A percentile compares a stretch with the other conserved stretches of the same genome.
Conservation (phyloP, 305 asterid genomes). For the Solanum chacoense region DNA sequence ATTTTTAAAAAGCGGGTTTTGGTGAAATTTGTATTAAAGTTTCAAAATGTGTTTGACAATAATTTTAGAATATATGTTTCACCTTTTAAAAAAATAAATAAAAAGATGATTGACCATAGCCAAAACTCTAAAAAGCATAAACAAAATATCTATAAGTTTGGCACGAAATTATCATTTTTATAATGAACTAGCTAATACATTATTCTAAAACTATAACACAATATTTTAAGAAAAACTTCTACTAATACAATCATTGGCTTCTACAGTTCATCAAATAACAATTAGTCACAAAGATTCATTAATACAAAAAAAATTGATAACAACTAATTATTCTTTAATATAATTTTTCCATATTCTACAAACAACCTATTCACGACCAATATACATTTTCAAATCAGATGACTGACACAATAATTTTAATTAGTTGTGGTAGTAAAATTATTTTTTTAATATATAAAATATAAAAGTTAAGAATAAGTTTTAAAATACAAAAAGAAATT, state of each 20-base stretch:
- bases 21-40: neutral
- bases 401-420: neutral
- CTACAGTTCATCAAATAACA: neutral
- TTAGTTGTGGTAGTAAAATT: neutral
- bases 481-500: too few species aligned
- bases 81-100: too few species aligned
- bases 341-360: too few species aligned
- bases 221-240: neutral
- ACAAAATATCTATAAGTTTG: too few species aligned
- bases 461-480: too few species aligned
- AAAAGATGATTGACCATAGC: neutral
- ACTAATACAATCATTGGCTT: neutral
- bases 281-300: neutral
- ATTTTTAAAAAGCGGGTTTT: too few species aligned
- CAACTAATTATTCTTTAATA: neutral
- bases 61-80: too few species aligned
- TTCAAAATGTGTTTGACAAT: too few species aligned
- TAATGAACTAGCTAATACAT: neutral
- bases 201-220: neutral
- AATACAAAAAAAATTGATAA: too few species aligned
- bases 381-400: neutral
- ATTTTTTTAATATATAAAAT: too few species aligned
- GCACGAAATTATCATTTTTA: too few species aligned
- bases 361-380: neutral
- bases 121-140: too few species aligned